Evolutionary conservation across 192 early-diverging fungal species (phyloP).

Genomic region (Podila verticillata): DNA sequence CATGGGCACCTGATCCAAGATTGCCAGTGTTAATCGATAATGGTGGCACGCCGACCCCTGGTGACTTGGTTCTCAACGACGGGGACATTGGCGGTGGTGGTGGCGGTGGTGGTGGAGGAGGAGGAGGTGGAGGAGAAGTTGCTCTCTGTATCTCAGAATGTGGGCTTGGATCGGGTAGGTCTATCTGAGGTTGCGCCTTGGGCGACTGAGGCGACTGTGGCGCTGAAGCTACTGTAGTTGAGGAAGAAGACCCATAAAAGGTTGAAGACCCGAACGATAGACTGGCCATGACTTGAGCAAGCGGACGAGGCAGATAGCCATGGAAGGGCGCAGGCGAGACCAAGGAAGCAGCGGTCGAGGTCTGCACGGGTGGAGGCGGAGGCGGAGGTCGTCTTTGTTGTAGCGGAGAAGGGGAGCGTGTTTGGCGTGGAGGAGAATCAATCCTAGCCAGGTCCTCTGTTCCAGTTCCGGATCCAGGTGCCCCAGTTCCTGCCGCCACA

Average conservation of each 20-base stretch:
- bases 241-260: conserved; percentile 26
- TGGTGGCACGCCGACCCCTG: neutral
- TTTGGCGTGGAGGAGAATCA: conserved; percentile 34
- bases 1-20: neutral
- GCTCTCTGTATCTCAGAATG: neutral
- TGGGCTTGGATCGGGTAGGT: neutral
- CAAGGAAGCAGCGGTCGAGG: conserved; percentile 9
- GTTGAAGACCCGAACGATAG: conserved; percentile 32
- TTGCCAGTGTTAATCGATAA: conserved; percentile 19
- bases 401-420: neutral
- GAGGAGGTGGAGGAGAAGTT: conserved; percentile 16
- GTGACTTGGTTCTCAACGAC: neutral
- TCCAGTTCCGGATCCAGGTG: neutral
- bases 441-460: conserved; percentile 17
- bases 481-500: neutral
- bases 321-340: conserved; percentile 38
- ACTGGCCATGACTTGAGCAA: conserved; percentile 33
- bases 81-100: conserved; percentile 8
- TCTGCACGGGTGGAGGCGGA: conserved; percentile 48
- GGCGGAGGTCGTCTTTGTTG: conserved; percentile 25
- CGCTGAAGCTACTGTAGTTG: neutral
- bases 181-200: neutral
- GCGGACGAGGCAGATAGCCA: conserved; percentile 34
- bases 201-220: conserved; percentile 18
- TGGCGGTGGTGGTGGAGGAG: conserved; percentile 27